Evolutionary conservation across 73 alveolate genomes (phyloP).

Genomic region (Tetrahymena borealis): DNA sequence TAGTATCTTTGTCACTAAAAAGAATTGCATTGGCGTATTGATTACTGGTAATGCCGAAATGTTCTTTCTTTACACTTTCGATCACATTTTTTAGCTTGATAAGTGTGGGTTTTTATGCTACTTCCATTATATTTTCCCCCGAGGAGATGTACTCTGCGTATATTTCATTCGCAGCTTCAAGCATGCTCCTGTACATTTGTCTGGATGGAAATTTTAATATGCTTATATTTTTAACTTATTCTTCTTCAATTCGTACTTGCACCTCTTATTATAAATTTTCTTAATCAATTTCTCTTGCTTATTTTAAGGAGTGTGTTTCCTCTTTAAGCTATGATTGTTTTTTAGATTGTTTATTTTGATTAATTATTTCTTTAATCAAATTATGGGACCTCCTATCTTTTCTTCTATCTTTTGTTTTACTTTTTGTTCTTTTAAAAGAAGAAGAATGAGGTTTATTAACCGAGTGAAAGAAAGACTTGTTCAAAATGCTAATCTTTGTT

Average conservation of each 20-base stretch:
- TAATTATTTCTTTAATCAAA: not conserved
- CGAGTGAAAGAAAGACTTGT: not conserved
- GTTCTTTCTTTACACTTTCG: not conserved
- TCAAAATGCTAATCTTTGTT: not conserved
- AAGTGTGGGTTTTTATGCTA: not conserved
- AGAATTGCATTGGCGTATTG: not conserved
- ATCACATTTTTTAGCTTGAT: not conserved
- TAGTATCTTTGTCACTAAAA: not conserved
- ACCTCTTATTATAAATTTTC: not conserved
- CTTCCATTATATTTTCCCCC: not conserved
- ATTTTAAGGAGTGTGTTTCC: not conserved
- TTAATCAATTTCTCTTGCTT: not conserved
- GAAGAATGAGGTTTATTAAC: not conserved
- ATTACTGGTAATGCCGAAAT: not conserved
- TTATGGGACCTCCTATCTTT: not conserved
- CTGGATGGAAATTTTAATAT: not conserved
- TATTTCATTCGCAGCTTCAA: not conserved
- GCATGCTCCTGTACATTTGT: constrained; percentile 1
- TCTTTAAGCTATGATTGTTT: not conserved
- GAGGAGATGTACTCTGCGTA: not conserved
- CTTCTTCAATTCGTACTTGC: not conserved
- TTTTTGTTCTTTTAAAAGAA: not conserved
- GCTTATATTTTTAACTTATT: not conserved
- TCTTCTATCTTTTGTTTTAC: not conserved
- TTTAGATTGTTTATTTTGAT: not conserved